Evolutionary conservation across 495 filamentous ascomycete genomes (phyloP).

Genomic region (Hypomontagnella monticulosa): DNA sequence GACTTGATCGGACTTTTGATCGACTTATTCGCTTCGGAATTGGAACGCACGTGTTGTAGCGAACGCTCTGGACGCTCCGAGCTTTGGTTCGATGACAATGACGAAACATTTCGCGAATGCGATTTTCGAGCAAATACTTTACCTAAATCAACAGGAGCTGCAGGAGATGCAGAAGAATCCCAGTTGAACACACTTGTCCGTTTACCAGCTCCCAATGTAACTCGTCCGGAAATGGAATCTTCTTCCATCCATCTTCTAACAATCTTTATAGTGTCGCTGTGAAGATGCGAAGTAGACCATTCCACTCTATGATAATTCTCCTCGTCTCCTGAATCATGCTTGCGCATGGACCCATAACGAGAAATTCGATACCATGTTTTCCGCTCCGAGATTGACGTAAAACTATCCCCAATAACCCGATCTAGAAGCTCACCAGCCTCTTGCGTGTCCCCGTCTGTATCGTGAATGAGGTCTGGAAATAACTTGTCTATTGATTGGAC

Average conservation of each 20-base stretch:
- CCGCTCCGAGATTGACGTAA: constrained; percentile 62
- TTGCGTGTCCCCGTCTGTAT: not conserved
- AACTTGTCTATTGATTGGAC: constrained; percentile 55
- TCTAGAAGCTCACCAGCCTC: constrained; percentile 43
- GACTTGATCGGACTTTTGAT: constrained; percentile 33
- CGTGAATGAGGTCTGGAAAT: constrained; percentile 43
- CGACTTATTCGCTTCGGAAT: constrained; percentile 6
- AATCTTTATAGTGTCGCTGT: constrained; percentile 61
- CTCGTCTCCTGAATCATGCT: constrained; percentile 64
- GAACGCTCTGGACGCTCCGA: constrained; percentile 4
- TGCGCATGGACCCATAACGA: constrained; percentile 63
- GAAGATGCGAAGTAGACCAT: constrained; percentile 63
- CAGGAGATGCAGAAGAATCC: constrained; percentile 58
- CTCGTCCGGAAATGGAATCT: constrained; percentile 62
- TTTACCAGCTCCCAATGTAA: constrained; percentile 53
- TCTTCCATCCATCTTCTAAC: constrained; percentile 69
- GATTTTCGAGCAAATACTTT: constrained; percentile 52
- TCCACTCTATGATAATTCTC: constrained; percentile 65
- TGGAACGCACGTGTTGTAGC: not conserved
- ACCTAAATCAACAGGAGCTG: constrained; percentile 56
- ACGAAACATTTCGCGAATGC: constrained; percentile 37
- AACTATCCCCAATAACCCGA: constrained; percentile 57
- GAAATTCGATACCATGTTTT: constrained; percentile 72
- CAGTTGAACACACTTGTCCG: constrained; percentile 62
- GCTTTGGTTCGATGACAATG: constrained; percentile 8